Percentiles rank a stretch among this genome's conserved stretches.
Conservation (phyloP, 2,329 filamentous ascomycete genomes). For the Calonectria ilicicola region DNA sequence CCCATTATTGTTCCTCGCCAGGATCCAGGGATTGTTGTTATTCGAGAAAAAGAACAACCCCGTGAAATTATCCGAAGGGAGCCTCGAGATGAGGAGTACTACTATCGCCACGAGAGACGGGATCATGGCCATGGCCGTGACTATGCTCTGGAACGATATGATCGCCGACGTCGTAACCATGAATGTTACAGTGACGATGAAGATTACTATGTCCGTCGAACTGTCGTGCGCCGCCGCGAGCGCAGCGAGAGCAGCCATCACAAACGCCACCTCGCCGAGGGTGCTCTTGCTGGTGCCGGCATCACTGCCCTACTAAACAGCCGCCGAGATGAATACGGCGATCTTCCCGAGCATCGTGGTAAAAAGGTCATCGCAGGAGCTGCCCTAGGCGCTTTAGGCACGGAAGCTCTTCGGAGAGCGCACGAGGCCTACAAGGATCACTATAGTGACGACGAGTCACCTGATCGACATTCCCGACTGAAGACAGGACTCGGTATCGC, state of each 20-base stretch:
- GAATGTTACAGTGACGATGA: constrained; percentile 62
- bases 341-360: constrained; percentile 63
- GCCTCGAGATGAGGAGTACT: constrained; percentile 61
- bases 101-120: constrained; percentile 61
- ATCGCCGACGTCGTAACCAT: constrained; percentile 55
- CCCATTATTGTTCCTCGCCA: constrained; percentile 63
- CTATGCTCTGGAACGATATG: constrained; percentile 50
- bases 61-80: constrained; percentile 52
- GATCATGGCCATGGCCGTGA: constrained; percentile 53
- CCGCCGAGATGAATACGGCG: constrained; percentile 63
- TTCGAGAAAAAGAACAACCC: constrained; percentile 56
- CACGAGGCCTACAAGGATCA: constrained; percentile 71
- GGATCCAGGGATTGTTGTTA: constrained; percentile 58
- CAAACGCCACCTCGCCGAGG: constrained; percentile 71
- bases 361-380: constrained; percentile 72
- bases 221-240: constrained; percentile 62
- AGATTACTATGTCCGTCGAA: constrained; percentile 60
- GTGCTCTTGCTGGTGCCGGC: constrained; percentile 73
- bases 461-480: constrained; percentile 60
- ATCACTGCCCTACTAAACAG: constrained; percentile 69
- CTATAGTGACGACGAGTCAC: constrained; percentile 54
- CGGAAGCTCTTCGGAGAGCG: constrained; percentile 70
- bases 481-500: constrained; percentile 73
- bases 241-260: constrained; percentile 65
- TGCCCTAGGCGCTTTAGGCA: constrained; percentile 72